A percentile compares a stretch with the other conserved stretches of the same genome.
phyloP scores from a whole-genome alignment of 208 protist genomes.

The Trypanosoma vivax region DNA sequence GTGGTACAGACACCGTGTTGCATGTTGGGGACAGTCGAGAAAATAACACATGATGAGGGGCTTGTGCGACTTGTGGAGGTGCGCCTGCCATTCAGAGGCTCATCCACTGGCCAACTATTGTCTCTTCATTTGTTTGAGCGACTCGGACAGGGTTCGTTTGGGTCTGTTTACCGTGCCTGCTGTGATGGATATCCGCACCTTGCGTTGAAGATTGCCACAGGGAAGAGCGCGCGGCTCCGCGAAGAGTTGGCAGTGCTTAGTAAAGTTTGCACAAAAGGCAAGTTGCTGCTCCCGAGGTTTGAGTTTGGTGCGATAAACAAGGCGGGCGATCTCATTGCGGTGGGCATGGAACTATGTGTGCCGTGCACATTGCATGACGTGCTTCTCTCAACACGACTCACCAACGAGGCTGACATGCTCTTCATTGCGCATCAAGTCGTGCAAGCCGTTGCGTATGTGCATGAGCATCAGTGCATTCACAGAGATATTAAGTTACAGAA shows the following conservation, averaged over 20 bases:
- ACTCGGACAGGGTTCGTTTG: slow-evolving; percentile 84
- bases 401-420: slow-evolving; percentile 78
- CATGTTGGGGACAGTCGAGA: slow-evolving; percentile 77
- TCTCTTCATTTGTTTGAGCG: slow-evolving; percentile 62
- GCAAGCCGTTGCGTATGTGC: slow-evolving; percentile 85
- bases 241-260: slow-evolving; percentile 79
- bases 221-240: slow-evolving; percentile 66
- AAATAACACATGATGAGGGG: slow-evolving; percentile 71
- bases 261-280: slow-evolving; percentile 78
- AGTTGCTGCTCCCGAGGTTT: slow-evolving; percentile 76
- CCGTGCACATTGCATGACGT: slow-evolving; percentile 85
- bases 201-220: slow-evolving; percentile 81
- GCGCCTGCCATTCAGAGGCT: slow-evolving; percentile 49
- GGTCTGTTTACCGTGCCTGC: slow-evolving; percentile 79
- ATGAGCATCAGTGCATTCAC: slow-evolving; percentile 83
- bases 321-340: slow-evolving; percentile 61
- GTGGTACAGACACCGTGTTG: too few species aligned
- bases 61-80: slow-evolving; percentile 60
- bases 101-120: slow-evolving; percentile 22
- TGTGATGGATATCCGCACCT: slow-evolving; percentile 59
- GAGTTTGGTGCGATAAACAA: slow-evolving; percentile 87
- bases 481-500: slow-evolving; percentile 91
- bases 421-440: slow-evolving; percentile 89
- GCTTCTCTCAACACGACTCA: slow-evolving; percentile 66
- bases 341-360: slow-evolving; percentile 87